Evolutionary conservation across 2,329 filamentous ascomycete species (phyloP), one percentile per base, ranked within the genome.

Genomic region (Bipolaris zeicola): DNA sequence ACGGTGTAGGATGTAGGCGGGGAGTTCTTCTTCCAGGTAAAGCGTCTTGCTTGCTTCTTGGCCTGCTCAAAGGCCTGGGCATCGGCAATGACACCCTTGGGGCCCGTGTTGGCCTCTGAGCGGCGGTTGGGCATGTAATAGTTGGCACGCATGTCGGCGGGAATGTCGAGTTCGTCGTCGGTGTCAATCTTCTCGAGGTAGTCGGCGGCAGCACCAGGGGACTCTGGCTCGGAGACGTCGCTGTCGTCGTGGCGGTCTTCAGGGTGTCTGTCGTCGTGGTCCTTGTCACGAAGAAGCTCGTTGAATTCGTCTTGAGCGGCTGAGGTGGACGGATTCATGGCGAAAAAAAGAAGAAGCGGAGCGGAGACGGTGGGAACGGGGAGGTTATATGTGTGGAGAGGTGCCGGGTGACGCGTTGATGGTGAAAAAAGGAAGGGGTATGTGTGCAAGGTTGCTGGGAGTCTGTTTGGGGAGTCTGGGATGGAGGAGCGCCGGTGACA

Each of bases 21-120:
- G 51, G 58, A 20, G 63, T 43, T 63, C 65, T 69, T 71, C 60
- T 67, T 65, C 65, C 67, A 73, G n/a, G 70, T 74, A 65, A 73
- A 74, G 22, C 72, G 68, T 24, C 68, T 58, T 7, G 70, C 69
- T 61, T 75, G 70, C 63, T 75, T 75, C 65, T 70, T 75, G 11
- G 89, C 89, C 68, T 85, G 82, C 77, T 91, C 89, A 75, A 89
- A 94, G 68, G 87, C 87, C 69, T 90, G 84, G 36, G 91, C 91
- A 72, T 95, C 91, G 66, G 90, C 89, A 70, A 95, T 94, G 75
- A 95, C 91, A 61, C 91, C 91, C 80, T 94, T 94, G 65, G 92
- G 90, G 44, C 91, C 91, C 2, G 90, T 94, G 65, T 90, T 87
- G 63, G 86, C 84, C 55, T 89, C 87, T 50, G 80, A 85, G 73